Evolutionary conservation across 2,329 filamentous ascomycete species (phyloP), one percentile per base, ranked within the genome.

Genomic region (Fusarium camptoceras): DNA sequence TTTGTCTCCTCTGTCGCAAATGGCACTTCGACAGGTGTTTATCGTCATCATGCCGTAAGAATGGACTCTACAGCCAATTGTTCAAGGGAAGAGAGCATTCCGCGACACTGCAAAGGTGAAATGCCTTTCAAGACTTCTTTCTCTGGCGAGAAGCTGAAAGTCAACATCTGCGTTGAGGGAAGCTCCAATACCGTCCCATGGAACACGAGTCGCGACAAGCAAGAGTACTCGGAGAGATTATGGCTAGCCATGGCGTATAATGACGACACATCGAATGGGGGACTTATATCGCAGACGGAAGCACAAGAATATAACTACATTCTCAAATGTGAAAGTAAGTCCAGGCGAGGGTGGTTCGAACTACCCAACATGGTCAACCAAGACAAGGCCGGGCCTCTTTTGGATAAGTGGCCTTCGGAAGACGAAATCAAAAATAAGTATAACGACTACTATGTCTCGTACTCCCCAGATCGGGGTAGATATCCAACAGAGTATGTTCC

Each of bases 301-400:
- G 7, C 5, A 16, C 8, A 41, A 9, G 6, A 34, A 5, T 2
- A 14, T 22, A 64, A 48, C 11, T 73, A 47, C 2, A 39, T 62
- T 12, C 27, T 65, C 2, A 47, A 30, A 16, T 62, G 56, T 18
- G 53, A 72, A 8, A 62, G 47, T 20, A 37, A 54, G n/a, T 70
- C 71, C 22, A 66, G 51, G 16, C 56, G 63, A 28, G 71, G 60
- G 2, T 73, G 44, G 41, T 66, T 72, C n/a, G 50, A 71, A 22
- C 55, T 73, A 7, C 37, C 53, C 3, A 73, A 46, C 7, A n/a
- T 43, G 16, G 28, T 24, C 20, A 72, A 70, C 12, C 18, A 7
- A 20, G 24, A 51, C 12, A 27, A 5, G 0, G 6, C 43, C 3
- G 62, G 68, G 0, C 55, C 48, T 3, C 25, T 72, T 4, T 41